Conservation (phyloP, 2,329 filamentous ascomycete species). For the Fusarium austroafricanum region DNA sequence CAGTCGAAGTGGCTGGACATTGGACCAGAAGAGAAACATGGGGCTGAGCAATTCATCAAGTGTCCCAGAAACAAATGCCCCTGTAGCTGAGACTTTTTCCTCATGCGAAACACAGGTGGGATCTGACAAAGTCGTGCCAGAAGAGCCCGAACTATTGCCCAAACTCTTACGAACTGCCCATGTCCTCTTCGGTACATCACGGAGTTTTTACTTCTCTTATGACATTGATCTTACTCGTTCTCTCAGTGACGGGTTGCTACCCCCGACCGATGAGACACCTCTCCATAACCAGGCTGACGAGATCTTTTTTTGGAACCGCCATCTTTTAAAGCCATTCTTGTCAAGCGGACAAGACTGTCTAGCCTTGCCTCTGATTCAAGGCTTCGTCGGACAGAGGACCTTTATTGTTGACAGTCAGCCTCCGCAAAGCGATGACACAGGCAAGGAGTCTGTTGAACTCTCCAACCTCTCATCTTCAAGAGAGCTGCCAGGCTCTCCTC, state of each 20-base stretch:
- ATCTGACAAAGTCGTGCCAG: conserved; percentile 30
- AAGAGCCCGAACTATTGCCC: conserved; percentile 71
- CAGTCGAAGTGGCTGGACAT: conserved; percentile 82
- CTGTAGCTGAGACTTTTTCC: conserved; percentile 29
- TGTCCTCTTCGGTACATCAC: conserved; percentile 82
- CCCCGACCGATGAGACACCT: conserved; percentile 56
- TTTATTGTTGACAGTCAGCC: conserved; percentile 78
- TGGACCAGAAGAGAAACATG: conserved; percentile 75
- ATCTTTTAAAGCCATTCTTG: conserved; percentile 79
- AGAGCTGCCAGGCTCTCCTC: conserved; percentile 43
- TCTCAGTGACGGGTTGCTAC: conserved; percentile 52
- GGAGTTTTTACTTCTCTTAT: conserved; percentile 95
- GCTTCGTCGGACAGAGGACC: conserved; percentile 87
- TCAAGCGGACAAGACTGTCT: conserved; percentile 77
- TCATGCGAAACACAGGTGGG: conserved; percentile 53
- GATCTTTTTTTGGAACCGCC: conserved; percentile 90
- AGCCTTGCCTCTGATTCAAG: conserved; percentile 87
- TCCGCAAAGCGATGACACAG: conserved; percentile 62
- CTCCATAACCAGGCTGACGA: conserved; percentile 79
- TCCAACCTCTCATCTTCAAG: conserved; percentile 51
- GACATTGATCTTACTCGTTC: conserved; percentile 89
- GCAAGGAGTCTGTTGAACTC: conserved; percentile 61
- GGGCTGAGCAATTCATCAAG: conserved; percentile 67
- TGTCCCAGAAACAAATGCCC: conserved; percentile 28
- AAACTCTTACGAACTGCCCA: conserved; percentile 87